Evolutionary conservation across 495 filamentous ascomycete genomes (phyloP), one percentile per base, ranked within the genome.

Genomic region (Tuber borchii): DNA sequence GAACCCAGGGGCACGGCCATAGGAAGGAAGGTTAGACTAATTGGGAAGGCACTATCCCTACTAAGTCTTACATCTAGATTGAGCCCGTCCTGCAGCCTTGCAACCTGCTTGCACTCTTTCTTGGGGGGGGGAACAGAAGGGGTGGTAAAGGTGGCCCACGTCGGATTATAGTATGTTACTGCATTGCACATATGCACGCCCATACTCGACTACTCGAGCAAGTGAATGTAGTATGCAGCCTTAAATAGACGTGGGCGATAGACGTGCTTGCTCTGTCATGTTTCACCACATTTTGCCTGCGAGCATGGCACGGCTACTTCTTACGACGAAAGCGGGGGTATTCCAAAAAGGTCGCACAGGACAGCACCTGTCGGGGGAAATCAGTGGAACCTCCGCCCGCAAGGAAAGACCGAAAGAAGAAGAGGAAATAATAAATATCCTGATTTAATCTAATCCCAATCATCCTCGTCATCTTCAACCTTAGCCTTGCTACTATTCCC

Each of bases 361-460:
- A 31, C n/a, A 26, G n/a, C 51, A 31, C 51, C 3, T 31, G 51
- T 26, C 0, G n/a, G n/a, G 51, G 51, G 26, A 56, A 26, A 26
- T n/a, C 22, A 26, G n/a, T 26, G 51, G 51, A 31, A 16, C 51
- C 51, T 26, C 4, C 10, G 26, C 82, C 78, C 79, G n/a, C 1
- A 19, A 40, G 20, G 46, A 71, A 31, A 46, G 72, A 73, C 20
- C 26, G 39, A 56, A 71, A 51, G 43, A 71, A 68, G 17, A 26
- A 39, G 43, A 26, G 34, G 45, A 40, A 22, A 65, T 17, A 34
- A 61, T 26, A 31, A 70, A 74, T 56, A 14, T 51, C n/a, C 43
- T 10, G 7, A 69, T 46, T 26, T 83, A 77, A 82, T 82, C 83
- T 85, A 94, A 82, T 94, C 91, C 92, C 92, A 95, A 80, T 93